phyloP scores from a whole-genome alignment of 345 rosid species.

The Luvunga scandens region DNA sequence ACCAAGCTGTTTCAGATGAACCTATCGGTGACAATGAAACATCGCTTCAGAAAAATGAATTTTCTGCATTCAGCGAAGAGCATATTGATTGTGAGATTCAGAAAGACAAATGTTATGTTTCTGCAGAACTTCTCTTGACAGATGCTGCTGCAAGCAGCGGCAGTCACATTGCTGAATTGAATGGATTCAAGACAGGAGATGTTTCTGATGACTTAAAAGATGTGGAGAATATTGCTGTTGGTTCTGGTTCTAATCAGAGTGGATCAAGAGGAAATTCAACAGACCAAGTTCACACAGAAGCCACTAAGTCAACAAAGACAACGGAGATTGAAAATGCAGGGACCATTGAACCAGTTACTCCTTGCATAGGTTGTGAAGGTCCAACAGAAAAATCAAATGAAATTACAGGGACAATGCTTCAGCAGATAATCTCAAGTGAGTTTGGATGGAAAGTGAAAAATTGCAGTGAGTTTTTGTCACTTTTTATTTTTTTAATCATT shows the following conservation, averaged over 20 bases:
- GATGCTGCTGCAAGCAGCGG: neutral
- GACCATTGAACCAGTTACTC: neutral
- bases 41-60: neutral
- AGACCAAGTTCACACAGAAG: neutral
- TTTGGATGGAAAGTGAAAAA: constrained; percentile 8
- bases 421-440: constrained; percentile 4
- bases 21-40: constrained; percentile 3
- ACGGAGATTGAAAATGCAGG: neutral
- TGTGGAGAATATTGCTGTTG: neutral
- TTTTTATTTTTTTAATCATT: too few relatives aligned
- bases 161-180: neutral
- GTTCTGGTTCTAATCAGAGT: neutral
- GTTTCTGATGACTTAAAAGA: neutral
- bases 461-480: constrained; percentile 1
- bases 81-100: neutral
- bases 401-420: neutral
- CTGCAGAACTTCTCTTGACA: neutral
- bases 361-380: neutral
- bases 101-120: neutral
- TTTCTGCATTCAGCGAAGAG: constrained; percentile 14
- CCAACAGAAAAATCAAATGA: neutral
- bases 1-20: constrained; percentile 7
- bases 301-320: neutral
- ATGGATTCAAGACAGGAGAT: neutral
- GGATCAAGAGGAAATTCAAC: neutral